Evolutionary conservation across 2,329 filamentous ascomycete species (phyloP), one percentile per base, ranked within the genome.

Genomic region (Cadophora sp.): DNA sequence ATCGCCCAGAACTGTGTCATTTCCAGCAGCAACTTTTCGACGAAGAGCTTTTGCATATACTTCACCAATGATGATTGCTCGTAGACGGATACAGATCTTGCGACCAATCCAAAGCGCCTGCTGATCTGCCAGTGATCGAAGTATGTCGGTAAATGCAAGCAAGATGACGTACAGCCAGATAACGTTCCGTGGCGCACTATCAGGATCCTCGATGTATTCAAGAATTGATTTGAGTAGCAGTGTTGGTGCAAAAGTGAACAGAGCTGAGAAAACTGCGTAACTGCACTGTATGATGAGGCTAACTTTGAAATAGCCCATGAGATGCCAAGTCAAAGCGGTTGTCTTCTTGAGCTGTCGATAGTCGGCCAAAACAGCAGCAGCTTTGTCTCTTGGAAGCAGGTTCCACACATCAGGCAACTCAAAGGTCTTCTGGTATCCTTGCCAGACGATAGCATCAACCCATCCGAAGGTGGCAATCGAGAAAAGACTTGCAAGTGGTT

Each of bases 101-200:
- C 96, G 91, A 19, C 96, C 96, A 68, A 97, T 91, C 92, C 93
- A 99, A 0, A 99, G 85, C 9, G 93, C 92, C 79, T 96, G 92
- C 24, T 92, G 92, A 79, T 96, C 93, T 37, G 90, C 90, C 26
- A 97, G 84, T 5, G 95, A 96, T 68, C 94, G 92, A 27, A 96
- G 82, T 50, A 92, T 85, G 68, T 96, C 94, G 8, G 94, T 91
- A 50, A 94, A 84, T 50, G 97, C 95, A 8, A 99, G 87, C 1
- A 97, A 85, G 58, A 97, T 93, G 58, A 98, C 96, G 75, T 95
- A 97, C 62, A 99, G 89, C 96, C 96, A 99, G 26, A 97, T 90
- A 22, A 97, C 94, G 77, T 96, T 98, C 61, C 86, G 81, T 0
- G 96, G 94, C 0, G 91, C 91, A 3, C 84, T 83, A 0, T 87